Evolutionary conservation across 2,329 filamentous ascomycete species (phyloP).

Genomic region (Apiospora aurea): DNA sequence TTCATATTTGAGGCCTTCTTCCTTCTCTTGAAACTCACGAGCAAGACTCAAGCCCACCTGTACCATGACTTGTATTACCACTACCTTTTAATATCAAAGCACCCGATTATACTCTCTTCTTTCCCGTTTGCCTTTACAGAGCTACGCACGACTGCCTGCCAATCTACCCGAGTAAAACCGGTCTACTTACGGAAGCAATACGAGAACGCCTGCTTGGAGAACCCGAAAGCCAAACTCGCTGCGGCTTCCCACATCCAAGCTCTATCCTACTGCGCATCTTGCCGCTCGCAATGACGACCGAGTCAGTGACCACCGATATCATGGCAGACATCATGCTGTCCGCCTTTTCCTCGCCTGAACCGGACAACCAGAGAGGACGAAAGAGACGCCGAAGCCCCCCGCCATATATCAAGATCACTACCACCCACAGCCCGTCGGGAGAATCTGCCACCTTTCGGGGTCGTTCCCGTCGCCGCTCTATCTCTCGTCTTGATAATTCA

Average conservation of each 20-base stretch:
- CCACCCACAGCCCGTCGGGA: conserved; percentile 41
- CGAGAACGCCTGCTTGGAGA: background rate
- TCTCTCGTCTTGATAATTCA: conserved; percentile 41
- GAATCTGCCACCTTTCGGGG: conserved; percentile 50
- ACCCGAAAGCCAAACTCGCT: background rate
- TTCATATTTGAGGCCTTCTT: background rate
- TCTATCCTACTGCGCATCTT: background rate
- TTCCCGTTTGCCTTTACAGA: background rate
- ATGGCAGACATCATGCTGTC: conserved; percentile 37
- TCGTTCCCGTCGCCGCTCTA: conserved; percentile 49
- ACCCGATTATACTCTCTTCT: background rate
- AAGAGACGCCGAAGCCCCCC: conserved; percentile 46
- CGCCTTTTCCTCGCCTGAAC: conserved; percentile 40
- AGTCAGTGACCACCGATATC: conserved; percentile 33
- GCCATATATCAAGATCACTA: conserved; percentile 34
- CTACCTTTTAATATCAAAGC: background rate
- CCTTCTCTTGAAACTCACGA: background rate
- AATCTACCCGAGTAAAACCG: background rate
- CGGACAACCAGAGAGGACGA: conserved; percentile 45
- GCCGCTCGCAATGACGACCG: conserved; percentile 33
- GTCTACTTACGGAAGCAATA: background rate
- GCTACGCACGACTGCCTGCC: background rate
- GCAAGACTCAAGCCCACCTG: conserved; percentile 6
- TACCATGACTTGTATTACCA: conserved; percentile 6
- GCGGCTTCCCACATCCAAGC: background rate